Conservation (phyloP, 2,329 filamentous ascomycete species). For the Alternaria ethzedia region DNA sequence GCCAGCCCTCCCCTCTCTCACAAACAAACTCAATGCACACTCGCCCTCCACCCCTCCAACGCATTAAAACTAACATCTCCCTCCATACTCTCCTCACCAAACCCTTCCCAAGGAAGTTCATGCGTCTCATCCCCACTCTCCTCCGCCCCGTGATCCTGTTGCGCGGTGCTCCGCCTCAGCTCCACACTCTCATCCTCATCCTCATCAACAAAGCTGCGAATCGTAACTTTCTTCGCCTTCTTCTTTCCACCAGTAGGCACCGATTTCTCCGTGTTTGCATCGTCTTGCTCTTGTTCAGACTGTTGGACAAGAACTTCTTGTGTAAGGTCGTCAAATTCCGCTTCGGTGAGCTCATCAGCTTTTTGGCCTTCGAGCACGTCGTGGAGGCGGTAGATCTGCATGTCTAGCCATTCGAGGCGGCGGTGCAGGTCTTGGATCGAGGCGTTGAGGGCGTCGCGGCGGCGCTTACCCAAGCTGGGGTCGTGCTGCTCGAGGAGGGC, state of each 20-base stretch:
- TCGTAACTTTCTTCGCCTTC: constrained; percentile 47
- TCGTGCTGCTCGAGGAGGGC: constrained; percentile 68
- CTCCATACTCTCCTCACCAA: constrained; percentile 34
- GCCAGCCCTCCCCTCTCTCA: too few species aligned
- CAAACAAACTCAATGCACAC: constrained; percentile 13
- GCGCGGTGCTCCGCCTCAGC: not conserved
- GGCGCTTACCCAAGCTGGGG: constrained; percentile 63
- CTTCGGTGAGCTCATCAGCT: constrained; percentile 57
- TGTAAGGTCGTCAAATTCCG: constrained; percentile 53
- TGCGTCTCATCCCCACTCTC: constrained; percentile 36
- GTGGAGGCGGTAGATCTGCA: constrained; percentile 81
- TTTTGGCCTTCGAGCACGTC: constrained; percentile 85
- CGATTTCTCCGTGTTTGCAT: constrained; percentile 37
- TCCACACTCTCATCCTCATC: constrained; percentile 31
- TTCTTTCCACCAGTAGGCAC: not conserved
- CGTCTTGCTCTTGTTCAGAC: constrained; percentile 36
- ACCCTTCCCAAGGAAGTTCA: constrained; percentile 50
- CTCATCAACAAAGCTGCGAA: constrained; percentile 45
- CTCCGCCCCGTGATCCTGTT: not conserved
- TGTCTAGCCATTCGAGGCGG: constrained; percentile 73
- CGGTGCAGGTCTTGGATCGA: constrained; percentile 68
- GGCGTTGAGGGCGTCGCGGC: constrained; percentile 66
- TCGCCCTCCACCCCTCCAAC: constrained; percentile 19
- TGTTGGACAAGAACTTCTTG: not conserved
- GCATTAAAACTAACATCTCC: constrained; percentile 19